Evolutionary conservation across 108 stramenopile genomes (phyloP).

Genomic region (Bacterosira constricta): DNA sequence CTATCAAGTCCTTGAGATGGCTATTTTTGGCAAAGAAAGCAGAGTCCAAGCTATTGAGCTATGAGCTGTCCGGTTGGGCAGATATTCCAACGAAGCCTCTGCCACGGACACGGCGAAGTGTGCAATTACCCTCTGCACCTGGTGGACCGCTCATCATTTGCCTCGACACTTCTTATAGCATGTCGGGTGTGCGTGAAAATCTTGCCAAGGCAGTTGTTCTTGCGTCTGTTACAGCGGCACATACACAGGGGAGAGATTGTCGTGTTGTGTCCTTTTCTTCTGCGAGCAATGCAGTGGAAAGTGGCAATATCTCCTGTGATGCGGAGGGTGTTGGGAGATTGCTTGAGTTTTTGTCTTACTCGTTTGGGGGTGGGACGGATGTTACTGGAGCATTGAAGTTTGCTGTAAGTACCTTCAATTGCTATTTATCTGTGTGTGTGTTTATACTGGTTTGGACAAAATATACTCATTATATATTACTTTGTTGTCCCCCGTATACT

Average conservation of each 20-base stretch:
- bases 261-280: slow-evolving; percentile 74
- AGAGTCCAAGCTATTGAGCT: slow-evolving; percentile 69
- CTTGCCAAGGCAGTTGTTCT: slow-evolving; percentile 80
- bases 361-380: slow-evolving; percentile 83
- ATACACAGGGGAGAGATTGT: slow-evolving; percentile 64
- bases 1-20: slow-evolving; percentile 46
- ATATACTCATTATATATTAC: no score
- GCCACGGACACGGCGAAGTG: slow-evolving; percentile 25
- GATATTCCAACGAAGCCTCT: slow-evolving; percentile 64
- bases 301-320: slow-evolving; percentile 53
- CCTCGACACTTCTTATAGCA: slow-evolving; percentile 69
- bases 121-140: slow-evolving; percentile 56
- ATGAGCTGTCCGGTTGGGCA: slow-evolving; percentile 64
- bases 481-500: no score
- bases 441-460: no score
- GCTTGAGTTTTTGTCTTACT: slow-evolving; percentile 67
- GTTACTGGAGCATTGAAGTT: slow-evolving; percentile 71
- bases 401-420: slow-evolving; percentile 46
- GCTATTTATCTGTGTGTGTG: no score
- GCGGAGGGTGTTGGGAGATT: slow-evolving; percentile 50
- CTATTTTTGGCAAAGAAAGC: slow-evolving; percentile 74
- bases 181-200: slow-evolving; percentile 68
- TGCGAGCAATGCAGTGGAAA: slow-evolving; percentile 54
- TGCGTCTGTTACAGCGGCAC: slow-evolving; percentile 64
- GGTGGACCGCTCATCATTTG: slow-evolving; percentile 80